phyloP scores from a whole-genome alignment of 129 eudicot species.

The Flaveria ramosissima region DNA sequence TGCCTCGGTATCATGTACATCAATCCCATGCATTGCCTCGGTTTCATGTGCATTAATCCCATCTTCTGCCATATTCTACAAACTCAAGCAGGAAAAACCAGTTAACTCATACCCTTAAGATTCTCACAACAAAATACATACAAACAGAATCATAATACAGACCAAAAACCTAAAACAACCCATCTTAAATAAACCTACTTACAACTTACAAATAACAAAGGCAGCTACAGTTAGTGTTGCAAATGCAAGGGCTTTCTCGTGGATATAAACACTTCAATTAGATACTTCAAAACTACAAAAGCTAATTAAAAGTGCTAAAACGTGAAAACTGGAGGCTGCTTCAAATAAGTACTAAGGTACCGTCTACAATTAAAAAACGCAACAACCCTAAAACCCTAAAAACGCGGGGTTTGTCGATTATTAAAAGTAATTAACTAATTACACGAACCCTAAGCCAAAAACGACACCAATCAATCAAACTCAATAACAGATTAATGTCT shows the following conservation, averaged over 20 bases:
- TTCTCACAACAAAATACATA: background rate
- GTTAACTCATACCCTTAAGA: background rate
- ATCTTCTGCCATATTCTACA: conserved; percentile 58
- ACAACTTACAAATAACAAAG: background rate
- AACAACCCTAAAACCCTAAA: background rate
- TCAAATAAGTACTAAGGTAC: background rate
- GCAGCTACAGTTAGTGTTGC: too few species aligned
- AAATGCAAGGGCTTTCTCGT: too few species aligned
- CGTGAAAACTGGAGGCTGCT: too few species aligned
- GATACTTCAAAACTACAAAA: too few species aligned
- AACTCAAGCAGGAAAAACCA: conserved; percentile 7
- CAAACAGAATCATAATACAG: background rate
- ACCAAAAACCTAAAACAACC: background rate
- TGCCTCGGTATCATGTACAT: conserved; percentile 36
- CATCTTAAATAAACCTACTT: background rate
- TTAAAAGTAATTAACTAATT: background rate
- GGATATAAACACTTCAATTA: too few species aligned
- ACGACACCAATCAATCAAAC: background rate
- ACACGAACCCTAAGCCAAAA: conserved; percentile 16
- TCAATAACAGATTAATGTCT: background rate
- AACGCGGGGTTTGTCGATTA: background rate
- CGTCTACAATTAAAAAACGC: background rate
- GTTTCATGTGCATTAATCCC: conserved; percentile 37
- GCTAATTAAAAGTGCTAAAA: too few species aligned
- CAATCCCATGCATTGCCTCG: conserved; percentile 17